phyloP scores from a whole-genome alignment of 805 yeast species.

The Candida andamanensis region DNA sequence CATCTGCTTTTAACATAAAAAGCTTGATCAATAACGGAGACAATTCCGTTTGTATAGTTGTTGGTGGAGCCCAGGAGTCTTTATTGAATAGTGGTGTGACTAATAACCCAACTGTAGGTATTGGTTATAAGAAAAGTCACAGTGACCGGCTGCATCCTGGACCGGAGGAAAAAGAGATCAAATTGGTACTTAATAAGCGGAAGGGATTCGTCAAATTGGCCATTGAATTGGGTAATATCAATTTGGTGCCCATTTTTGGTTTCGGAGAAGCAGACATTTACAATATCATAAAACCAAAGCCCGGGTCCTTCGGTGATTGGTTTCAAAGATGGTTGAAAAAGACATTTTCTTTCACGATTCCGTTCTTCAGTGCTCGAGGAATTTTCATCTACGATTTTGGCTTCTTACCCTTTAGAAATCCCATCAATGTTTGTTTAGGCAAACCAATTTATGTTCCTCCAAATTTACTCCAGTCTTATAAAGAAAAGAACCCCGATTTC shows the following conservation, averaged over 20 bases:
- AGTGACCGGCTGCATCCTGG: conserved; percentile 11
- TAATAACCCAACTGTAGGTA: conserved; percentile 26
- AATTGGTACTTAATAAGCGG: conserved; percentile 68
- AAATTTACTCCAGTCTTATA: conserved; percentile 27
- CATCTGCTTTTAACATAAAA: conserved; percentile 66
- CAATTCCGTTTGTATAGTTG: conserved; percentile 80
- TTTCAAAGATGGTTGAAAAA: conserved; percentile 71
- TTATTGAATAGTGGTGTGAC: conserved; percentile 45
- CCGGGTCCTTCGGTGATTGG: conserved; percentile 42
- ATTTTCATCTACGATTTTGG: conserved; percentile 92
- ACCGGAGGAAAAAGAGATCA: conserved; percentile 34
- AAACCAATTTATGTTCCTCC: conserved; percentile 57
- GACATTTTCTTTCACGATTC: conserved; percentile 76
- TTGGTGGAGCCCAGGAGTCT: conserved; percentile 95
- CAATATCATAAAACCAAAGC: conserved; percentile 36
- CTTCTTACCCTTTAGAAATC: conserved; percentile 76
- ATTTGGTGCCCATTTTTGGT: conserved; percentile 80
- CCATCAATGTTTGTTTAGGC: conserved; percentile 73
- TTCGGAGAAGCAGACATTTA: conserved; percentile 80
- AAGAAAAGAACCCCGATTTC: conserved; percentile 25
- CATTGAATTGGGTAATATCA: conserved; percentile 67
- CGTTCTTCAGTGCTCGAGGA: conserved; percentile 89
- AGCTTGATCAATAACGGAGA: conserved; percentile 56
- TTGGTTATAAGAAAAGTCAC: conserved; percentile 20
- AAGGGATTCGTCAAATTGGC: conserved; percentile 90